phyloP scores from a whole-genome alignment of 1,139 yeast species.

The Magnusiomyces magnusii region DNA sequence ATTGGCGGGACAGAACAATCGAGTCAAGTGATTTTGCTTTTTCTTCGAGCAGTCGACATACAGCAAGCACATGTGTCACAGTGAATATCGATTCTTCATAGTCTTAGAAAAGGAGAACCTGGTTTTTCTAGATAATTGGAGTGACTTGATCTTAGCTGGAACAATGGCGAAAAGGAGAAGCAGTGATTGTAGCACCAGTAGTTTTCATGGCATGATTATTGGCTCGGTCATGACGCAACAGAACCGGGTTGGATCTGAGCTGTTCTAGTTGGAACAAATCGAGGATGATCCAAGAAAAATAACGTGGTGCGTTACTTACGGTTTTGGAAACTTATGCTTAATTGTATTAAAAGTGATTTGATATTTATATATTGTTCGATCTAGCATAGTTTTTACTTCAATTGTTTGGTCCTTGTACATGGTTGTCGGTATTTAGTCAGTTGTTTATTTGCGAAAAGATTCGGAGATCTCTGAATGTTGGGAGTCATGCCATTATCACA shows the following conservation, averaged over 20 bases:
- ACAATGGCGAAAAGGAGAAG: neutral
- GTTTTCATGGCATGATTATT: neutral
- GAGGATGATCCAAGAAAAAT: neutral
- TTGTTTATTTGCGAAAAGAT: neutral
- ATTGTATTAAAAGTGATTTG: too few species aligned
- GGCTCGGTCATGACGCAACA: neutral
- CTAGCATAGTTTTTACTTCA: neutral
- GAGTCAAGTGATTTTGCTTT: too few species aligned
- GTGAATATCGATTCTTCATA: too few species aligned
- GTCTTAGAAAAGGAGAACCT: too few species aligned
- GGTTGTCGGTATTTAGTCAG: too few species aligned
- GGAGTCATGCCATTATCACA: neutral
- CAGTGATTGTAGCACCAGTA: neutral
- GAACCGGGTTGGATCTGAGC: neutral
- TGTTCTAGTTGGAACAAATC: neutral
- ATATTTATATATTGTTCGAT: neutral
- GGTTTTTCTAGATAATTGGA: neutral
- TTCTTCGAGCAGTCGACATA: too few species aligned
- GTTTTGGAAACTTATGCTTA: neutral
- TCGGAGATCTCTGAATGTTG: neutral
- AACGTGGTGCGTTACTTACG: neutral
- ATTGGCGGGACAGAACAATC: too few species aligned
- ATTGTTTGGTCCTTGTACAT: neutral
- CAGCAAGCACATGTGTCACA: too few species aligned
- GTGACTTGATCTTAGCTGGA: neutral